A percentile compares a stretch with the other conserved stretches of the same genome.
These are phyloP conservation scores for Populus hybrid DNA, from an alignment of 441 rosid species.

Conservation along the genomic window DNA sequence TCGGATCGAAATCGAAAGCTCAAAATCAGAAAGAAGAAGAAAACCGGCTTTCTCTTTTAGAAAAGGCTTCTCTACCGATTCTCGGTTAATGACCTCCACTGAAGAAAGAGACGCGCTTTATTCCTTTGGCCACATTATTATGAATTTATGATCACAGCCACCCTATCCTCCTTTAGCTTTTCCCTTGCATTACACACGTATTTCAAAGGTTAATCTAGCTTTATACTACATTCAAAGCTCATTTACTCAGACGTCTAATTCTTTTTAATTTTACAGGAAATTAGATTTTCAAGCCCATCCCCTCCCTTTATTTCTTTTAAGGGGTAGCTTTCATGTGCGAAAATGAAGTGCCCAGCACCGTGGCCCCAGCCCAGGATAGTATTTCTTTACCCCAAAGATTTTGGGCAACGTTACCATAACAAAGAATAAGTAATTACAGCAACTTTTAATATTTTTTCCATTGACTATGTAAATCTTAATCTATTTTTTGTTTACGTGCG, in stretches of 20 bases:
- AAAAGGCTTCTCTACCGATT: conserved; percentile 14
- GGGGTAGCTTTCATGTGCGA: not conserved
- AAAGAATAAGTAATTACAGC: too few relatives aligned
- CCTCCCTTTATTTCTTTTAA: not conserved
- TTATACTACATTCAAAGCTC: not conserved
- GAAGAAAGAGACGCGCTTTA: conserved; percentile 43
- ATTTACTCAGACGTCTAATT: not conserved
- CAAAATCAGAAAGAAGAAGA: conserved; percentile 2
- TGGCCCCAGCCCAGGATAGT: not conserved
- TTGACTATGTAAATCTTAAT: too few relatives aligned
- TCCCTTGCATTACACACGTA: not conserved
- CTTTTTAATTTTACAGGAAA: not conserved
- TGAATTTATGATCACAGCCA: conserved; percentile 3
- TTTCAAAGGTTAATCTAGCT: not conserved
- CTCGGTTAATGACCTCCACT: conserved; percentile 22
- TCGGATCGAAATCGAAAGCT: conserved; percentile 19
- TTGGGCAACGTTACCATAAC: too few relatives aligned
- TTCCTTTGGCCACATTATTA: conserved; percentile 41
- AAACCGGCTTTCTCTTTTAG: conserved; percentile 31
- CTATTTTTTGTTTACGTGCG: too few relatives aligned
- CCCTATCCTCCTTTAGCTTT: conserved; percentile 1
- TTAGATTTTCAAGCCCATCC: not conserved
- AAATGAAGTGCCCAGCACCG: not conserved
- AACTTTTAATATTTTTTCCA: too few relatives aligned
- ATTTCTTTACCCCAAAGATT: not conserved